These are phyloP conservation scores for Trichophaea hybrida DNA, from an alignment of 2,329 filamentous ascomycete species.

Conservation along the genomic window DNA sequence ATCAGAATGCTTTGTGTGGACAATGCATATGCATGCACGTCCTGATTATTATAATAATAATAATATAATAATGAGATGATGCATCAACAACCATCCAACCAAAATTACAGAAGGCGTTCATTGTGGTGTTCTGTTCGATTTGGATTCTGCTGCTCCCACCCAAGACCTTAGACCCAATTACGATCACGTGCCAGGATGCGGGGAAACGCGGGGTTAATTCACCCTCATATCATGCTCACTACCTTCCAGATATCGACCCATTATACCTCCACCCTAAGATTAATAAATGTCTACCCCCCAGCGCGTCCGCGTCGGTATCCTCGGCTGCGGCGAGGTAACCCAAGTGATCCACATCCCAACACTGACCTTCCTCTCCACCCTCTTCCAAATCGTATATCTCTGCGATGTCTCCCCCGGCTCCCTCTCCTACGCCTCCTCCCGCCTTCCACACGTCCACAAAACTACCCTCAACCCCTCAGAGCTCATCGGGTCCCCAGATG, in stretches of 20 bases:
- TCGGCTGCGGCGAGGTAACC: conserved; percentile 38
- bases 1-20: too few relatives aligned
- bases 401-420: conserved; percentile 39
- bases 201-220: too few relatives aligned
- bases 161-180: too few relatives aligned
- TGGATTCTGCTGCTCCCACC: too few relatives aligned
- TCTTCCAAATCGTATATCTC: conserved; percentile 37
- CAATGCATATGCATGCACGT: too few relatives aligned
- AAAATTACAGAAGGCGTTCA: too few relatives aligned
- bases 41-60: too few relatives aligned
- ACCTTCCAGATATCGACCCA: not conserved
- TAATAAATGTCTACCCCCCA: not conserved
- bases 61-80: too few relatives aligned
- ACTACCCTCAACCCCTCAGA: conserved; percentile 33
- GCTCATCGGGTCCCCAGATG: conserved; percentile 34
- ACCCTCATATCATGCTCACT: too few relatives aligned
- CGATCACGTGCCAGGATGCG: too few relatives aligned
- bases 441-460: conserved; percentile 10
- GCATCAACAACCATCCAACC: too few relatives aligned
- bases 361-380: conserved; percentile 34
- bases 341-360: conserved; percentile 43
- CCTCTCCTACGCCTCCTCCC: conserved; percentile 31
- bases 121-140: too few relatives aligned
- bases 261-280: not conserved
- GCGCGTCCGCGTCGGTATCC: conserved; percentile 32